Conservation (phyloP, 345 rosid genomes). For the Streptanthus diversifolius region DNA sequence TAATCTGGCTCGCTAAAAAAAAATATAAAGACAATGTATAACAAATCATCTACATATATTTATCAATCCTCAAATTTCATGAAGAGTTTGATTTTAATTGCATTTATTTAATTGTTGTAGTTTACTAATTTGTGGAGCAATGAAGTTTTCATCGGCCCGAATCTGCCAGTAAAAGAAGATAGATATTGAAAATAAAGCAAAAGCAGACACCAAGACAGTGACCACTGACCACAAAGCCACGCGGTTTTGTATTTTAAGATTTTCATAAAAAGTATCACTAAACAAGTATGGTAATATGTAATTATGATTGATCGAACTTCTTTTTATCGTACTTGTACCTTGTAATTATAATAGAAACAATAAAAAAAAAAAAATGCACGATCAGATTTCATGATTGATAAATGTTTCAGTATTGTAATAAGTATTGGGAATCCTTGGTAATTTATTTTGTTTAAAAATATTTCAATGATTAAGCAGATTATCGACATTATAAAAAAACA, state of each 20-base stretch:
- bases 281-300: conserved; percentile 14
- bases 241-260: conserved; percentile 15
- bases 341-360: background rate
- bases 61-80: background rate
- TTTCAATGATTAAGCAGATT: background rate
- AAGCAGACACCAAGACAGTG: background rate
- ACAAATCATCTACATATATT: background rate
- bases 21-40: background rate
- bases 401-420: background rate
- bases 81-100: background rate
- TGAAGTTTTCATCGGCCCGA: background rate
- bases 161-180: background rate
- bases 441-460: background rate
- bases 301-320: background rate
- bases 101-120: background rate
- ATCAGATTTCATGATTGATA: background rate
- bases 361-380: background rate
- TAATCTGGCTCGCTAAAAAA: background rate
- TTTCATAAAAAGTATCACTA: background rate
- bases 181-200: conserved; percentile 12
- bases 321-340: background rate
- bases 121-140: background rate
- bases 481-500: background rate
- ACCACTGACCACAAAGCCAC: conserved; percentile 27
- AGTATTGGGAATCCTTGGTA: background rate